phyloP scores from a whole-genome alignment of 352 stramenopile genomes.

The Blastocystis hominis region DNA sequence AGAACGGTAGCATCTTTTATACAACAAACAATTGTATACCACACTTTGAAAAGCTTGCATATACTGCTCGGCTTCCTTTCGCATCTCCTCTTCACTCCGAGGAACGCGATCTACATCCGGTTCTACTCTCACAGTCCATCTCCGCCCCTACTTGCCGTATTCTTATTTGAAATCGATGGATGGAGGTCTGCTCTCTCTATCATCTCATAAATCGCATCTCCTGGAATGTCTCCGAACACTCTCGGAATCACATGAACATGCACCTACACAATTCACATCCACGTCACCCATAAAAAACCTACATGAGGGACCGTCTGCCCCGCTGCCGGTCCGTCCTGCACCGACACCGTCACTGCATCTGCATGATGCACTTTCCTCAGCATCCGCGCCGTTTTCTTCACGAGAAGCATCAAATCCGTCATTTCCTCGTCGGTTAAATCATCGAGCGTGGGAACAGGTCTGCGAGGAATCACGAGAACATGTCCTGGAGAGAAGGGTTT shows the following conservation, averaged over 20 bases:
- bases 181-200: slow-evolving; percentile 68
- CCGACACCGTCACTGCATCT: slow-evolving; percentile 77
- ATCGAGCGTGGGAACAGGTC: slow-evolving; percentile 69
- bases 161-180: background rate
- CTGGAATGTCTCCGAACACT: slow-evolving; percentile 68
- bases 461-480: slow-evolving; percentile 76
- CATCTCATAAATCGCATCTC: slow-evolving; percentile 80
- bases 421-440: slow-evolving; percentile 67
- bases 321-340: slow-evolving; percentile 78
- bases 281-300: slow-evolving; percentile 82
- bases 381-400: slow-evolving; percentile 70
- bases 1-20: background rate
- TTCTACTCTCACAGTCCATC: slow-evolving; percentile 62
- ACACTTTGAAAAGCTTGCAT: slow-evolving; percentile 60
- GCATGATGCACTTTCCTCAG: slow-evolving; percentile 70
- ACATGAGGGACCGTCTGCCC: slow-evolving; percentile 82
- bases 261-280: background rate
- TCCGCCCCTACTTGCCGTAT: background rate
- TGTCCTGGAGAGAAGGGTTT: slow-evolving; percentile 82
- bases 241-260: slow-evolving; percentile 67
- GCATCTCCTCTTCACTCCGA: slow-evolving; percentile 73
- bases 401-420: slow-evolving; percentile 74
- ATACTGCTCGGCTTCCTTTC: slow-evolving; percentile 67
- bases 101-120: slow-evolving; percentile 70
- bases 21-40: background rate